Base-by-base conservation (phyloP, 441 rosid species). In the Gossypium armourianum region DNA sequence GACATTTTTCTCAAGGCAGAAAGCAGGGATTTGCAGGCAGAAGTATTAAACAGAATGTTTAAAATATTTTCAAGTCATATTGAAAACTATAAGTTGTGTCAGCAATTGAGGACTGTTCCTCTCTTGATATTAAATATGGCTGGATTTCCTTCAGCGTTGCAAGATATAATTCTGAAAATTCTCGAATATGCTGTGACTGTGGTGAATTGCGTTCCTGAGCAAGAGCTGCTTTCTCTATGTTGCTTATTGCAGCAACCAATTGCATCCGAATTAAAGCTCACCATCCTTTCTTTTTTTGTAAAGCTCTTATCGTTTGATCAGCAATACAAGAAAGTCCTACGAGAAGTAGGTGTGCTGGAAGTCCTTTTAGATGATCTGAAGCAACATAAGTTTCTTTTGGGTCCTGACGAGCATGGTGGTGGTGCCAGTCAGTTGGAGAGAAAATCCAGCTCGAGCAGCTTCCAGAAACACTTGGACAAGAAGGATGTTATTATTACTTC, bases 121-220 rank as follows among this genome's bases (percentile, higher is more conserved):
- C 93, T 96, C 76, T 85, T 96, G 36, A 88, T 96, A 82, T 87
- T 91, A 72, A 96, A 96, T 76, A 96, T 96, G 99, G 94, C 90
- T 69, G 92, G 90, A 71, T 96, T 93, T 76, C 97, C 98, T 75
- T 76, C 89, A 72, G 85, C 97, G 8, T 82, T 96, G 87, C 99
- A 91, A 84, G 97, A 91, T 72, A 90, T 87, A 74, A 93, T 96
- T 66, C 85, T 96, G 83, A 96, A 93, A 85, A 96, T 96, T 83
- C 97, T 96, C 78, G 98, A 93, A 77, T 96, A 93, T 80, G 98
- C 99, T 63, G 99, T 93, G 72, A 96, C 99, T 59, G 98, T 96
- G 69, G 97, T 90, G 78, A 96, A 91, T 82, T 96, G 99, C 76
- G 86, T 96, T 74, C 99, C 99, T 36, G 99, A 96, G 84, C 99